Base-by-base conservation (phyloP, 257 asterid genomes). In the Solanum bukasovii region DNA sequence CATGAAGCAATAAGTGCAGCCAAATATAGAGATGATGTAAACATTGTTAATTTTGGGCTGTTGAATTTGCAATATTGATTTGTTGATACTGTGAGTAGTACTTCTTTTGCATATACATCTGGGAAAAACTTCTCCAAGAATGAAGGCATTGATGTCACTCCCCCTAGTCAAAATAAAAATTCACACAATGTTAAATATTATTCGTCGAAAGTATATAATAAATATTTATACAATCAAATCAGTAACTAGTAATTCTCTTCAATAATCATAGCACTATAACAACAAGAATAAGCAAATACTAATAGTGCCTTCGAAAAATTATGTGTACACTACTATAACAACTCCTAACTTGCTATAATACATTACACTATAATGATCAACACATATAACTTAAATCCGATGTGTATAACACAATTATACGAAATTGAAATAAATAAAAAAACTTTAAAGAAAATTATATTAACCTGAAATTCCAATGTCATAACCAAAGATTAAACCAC, bases 51-150 rank as follows among this genome's bases (percentile, higher is more conserved):
- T 7, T 91, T 88, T 16, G 88, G 90, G 87, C 97, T 94, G 93
- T 96, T 93, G 78, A 96, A 96, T 90, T 92, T 96, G 73, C 99
- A 96, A 91, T 96, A 96, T 92, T 96, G 98, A n/a, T 93, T 95
- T 9, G 84, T 79, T 11, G 93, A 91, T 16, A 95, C 91, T 0
- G 86, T 75, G 3, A 90, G 94, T 2, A 90, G 92, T 31, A 87
- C n/a, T 87, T 93, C 90, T 67, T 94, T 93, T 73, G 56, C 75
- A 88, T 72, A 95, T 6, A 96, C 99, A 4, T 89, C 31, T 1
- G 94, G 98, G 34, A 96, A 96, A 73, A 96, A 95, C 84, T 91
- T 88, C 88, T 88, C 29, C 94, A 96, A 21, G 84, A 96, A 95
- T 3, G 95, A 71, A 61, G 94, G 94, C 98, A 94, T 96, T 5